Conservation (phyloP, 1,284 basidiomycete genomes). For the Peniophora sp. region DNA sequence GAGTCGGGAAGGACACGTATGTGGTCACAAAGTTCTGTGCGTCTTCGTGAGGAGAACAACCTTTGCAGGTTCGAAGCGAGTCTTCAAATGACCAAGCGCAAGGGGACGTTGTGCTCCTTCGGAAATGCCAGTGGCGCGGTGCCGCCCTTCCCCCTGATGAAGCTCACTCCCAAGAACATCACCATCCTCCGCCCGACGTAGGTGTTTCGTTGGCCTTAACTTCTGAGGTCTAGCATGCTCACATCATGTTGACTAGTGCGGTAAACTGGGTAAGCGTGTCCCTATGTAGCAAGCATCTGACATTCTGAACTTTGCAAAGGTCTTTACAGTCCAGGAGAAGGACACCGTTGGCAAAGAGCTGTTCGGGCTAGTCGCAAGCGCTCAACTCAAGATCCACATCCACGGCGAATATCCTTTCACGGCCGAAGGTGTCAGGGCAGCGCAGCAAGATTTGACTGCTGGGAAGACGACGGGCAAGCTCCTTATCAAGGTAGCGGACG, state of each 20-base stretch:
- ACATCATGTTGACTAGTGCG: conserved; percentile 17
- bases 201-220: too few species aligned
- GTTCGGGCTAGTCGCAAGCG: conserved; percentile 54
- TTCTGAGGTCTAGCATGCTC: too few species aligned
- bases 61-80: conserved; percentile 66
- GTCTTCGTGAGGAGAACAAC: background rate
- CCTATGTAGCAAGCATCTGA: too few species aligned
- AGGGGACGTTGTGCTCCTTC: conserved; percentile 79
- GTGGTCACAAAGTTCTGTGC: conserved; percentile 18
- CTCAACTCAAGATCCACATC: conserved; percentile 63
- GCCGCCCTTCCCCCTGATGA: conserved; percentile 65
- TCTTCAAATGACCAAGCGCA: conserved; percentile 74
- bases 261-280: conserved; percentile 31
- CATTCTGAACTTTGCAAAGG: conserved; percentile 22
- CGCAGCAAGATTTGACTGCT: conserved; percentile 73
- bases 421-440: conserved; percentile 68
- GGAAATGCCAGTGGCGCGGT: conserved; percentile 88
- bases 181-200: conserved; percentile 64
- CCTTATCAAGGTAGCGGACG: conserved; percentile 48
- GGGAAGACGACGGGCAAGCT: conserved; percentile 82
- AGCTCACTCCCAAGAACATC: conserved; percentile 78
- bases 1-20: conserved; percentile 88
- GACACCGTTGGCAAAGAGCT: conserved; percentile 59
- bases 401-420: conserved; percentile 82
- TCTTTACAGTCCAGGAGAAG: conserved; percentile 66